Evolutionary conservation across 768 basidiomycete genomes (phyloP), one percentile per base, ranked within the genome.

Genomic region (Phanerodontia chrysosporium): DNA sequence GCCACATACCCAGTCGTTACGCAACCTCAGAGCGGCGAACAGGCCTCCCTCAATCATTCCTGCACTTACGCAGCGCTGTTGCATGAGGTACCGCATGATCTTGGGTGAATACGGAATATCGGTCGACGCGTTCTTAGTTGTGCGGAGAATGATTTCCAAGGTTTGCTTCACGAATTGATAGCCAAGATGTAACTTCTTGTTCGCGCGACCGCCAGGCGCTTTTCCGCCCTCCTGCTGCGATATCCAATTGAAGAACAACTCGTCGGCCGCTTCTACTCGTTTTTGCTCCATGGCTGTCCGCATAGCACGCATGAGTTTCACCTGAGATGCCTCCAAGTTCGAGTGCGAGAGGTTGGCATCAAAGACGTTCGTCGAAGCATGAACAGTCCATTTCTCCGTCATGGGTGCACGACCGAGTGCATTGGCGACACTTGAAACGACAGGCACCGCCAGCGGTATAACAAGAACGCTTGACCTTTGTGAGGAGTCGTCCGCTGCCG

Each of bases 1-100:
- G 28, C 49, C 54, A 65, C 78, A 57, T 66, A 84, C 91, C 90
- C 91, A 93, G 65, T 92, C 91, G 45, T 76, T 74, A 58, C 77
- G 79, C 53, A 76, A 69, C 48, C 77, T 73, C 32, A 93, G 70
- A 1, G 76, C 75, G 9, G 75, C 74, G 36, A 92, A 64, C 18
- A 92, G 69, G 2, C 83, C 85, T 13, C 79, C 81, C 6, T 81
- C 73, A 10, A 89, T 65, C 87, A 91, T 89, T 28, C 74, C 77
- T 45, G 81, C 77, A 57, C 80, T 83, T 14, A 90, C 79, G 1
- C 80, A 75, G 3, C 78, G 72, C 53, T 74, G 76, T 66, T 83
- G 75, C 3, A 93, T 73, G n/a, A 92, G 75, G 67, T 79, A 76
- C 46, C 74, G 75, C 12, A 85, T 70, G 48, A 87, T 77, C 55